Base-by-base conservation (phyloP, 2,329 filamentous ascomycete genomes). In the Sphaerulina musiva region DNA sequence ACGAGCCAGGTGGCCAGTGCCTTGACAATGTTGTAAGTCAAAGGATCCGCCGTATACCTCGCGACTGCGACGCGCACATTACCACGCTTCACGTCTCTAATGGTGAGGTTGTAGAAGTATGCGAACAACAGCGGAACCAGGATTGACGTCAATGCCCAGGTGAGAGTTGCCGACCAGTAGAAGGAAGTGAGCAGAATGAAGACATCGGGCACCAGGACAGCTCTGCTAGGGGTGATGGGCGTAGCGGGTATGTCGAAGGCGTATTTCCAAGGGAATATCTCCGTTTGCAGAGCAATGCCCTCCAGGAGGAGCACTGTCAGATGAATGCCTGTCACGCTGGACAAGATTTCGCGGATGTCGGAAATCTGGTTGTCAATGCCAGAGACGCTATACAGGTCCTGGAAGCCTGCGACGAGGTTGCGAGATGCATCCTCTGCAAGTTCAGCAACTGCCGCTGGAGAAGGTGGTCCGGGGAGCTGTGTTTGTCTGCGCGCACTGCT, bases 1-100 rank as follows among this genome's bases (percentile, higher is more conserved):
- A 95, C 84, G 34, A 92, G 79, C 70, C 87, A 95, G 6, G 87
- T 84, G 55, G 91, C 72, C 51, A 97, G 69, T 0, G 86, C 91
- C 76, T 95, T 95, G 64, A 82, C 82, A 54, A 97, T 84, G 74
- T 91, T 95, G 74, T 95, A 98, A 20, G 85, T 87, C 67, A 97
- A 75, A 3, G 91, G 91, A 69, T 98, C 93, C 60, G 92, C 83
- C 5, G 78, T 74, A 60, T 85, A 83, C 59, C 82, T 79, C 17
- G 69, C 65, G 50, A 69, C 70, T 2, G 67, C 64, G 14, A 71
- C 70, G 3, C 54, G 55, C 12, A 47, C 42, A 8, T 60, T 59
- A 9, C 67, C 65, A 66, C 66, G 67, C 69, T 76, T 79, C 46
- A 77, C 74, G 20, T 77, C 74, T 41, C 79, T 77, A 50, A 80